These are phyloP conservation scores for Podospora tetraspora DNA, from an alignment of 495 filamentous ascomycete species.

Conservation along the genomic window DNA sequence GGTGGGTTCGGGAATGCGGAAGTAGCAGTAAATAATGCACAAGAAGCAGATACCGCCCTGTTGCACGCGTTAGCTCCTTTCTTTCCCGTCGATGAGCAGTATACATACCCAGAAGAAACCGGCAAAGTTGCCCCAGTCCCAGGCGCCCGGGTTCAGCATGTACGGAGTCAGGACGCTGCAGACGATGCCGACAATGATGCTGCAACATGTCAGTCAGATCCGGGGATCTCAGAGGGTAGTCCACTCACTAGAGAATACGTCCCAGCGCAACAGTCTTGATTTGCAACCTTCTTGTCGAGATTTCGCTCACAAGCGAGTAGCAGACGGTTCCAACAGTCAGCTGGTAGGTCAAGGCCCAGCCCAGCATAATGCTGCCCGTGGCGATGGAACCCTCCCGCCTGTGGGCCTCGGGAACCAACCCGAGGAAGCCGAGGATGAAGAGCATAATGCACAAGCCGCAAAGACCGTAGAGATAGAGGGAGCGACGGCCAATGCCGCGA, in stretches of 20 bases:
- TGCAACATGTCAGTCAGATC: constrained; percentile 26
- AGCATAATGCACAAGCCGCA: constrained; percentile 61
- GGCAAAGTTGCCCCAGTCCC: constrained; percentile 72
- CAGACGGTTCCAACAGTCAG: constrained; percentile 72
- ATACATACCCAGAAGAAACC: constrained; percentile 73
- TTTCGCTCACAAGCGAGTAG: constrained; percentile 70
- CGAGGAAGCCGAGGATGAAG: constrained; percentile 68
- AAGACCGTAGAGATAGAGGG: constrained; percentile 65
- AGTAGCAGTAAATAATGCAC: constrained; percentile 69
- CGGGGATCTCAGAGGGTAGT: too few relatives aligned
- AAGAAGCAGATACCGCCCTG: constrained; percentile 61
- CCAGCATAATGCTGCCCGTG: constrained; percentile 64
- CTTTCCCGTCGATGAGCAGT: too few relatives aligned
- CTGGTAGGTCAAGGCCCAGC: constrained; percentile 72
- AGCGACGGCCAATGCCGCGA: constrained; percentile 60
- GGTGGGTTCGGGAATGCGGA: constrained; percentile 67
- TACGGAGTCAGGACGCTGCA: constrained; percentile 66
- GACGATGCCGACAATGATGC: constrained; percentile 64
- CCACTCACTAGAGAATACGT: constrained; percentile 61
- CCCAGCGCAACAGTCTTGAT: constrained; percentile 66
- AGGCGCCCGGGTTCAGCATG: constrained; percentile 68
- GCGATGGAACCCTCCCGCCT: constrained; percentile 55
- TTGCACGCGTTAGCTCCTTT: constrained; percentile 1
- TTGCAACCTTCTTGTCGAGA: constrained; percentile 67
- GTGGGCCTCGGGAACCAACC: constrained; percentile 53